Conservation (phyloP, 192 early-diverging fungal species). For the Podila horticola region DNA sequence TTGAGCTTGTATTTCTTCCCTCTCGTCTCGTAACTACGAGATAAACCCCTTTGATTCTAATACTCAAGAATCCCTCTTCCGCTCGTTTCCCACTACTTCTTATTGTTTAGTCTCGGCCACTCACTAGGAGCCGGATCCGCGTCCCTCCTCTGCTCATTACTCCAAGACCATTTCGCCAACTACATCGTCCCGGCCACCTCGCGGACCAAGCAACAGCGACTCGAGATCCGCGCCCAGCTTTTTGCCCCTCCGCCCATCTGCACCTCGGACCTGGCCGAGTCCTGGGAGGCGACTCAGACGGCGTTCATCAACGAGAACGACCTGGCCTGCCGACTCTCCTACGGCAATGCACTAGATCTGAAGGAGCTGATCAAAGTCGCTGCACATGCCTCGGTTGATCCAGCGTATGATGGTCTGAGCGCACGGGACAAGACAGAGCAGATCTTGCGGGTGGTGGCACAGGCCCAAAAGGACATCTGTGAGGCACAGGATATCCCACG, state of each 20-base stretch:
- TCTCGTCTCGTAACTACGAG: no score
- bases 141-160: slow-evolving; percentile 39
- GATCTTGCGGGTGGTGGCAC: slow-evolving; percentile 31
- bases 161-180: slow-evolving; percentile 48
- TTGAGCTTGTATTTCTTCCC: neutral
- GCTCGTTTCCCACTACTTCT: neutral
- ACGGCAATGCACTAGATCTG: slow-evolving; percentile 55
- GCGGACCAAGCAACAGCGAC: slow-evolving; percentile 1
- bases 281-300: slow-evolving; percentile 40
- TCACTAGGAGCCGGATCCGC: slow-evolving; percentile 52
- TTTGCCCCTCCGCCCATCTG: slow-evolving; percentile 52
- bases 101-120: slow-evolving; percentile 50
- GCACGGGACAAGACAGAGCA: slow-evolving; percentile 22
- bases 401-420: slow-evolving; percentile 25
- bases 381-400: slow-evolving; percentile 40
- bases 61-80: neutral
- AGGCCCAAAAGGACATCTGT: slow-evolving; percentile 29
- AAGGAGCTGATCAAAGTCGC: slow-evolving; percentile 56
- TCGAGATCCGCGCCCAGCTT: slow-evolving; percentile 46
- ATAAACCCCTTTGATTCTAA: neutral
- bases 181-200: slow-evolving; percentile 13
- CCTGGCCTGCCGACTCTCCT: slow-evolving; percentile 45
- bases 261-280: slow-evolving; percentile 37
- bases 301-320: slow-evolving; percentile 56
- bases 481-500: slow-evolving; percentile 35